Evolutionary conservation across 192 early-diverging fungal species (phyloP), one percentile per base, ranked within the genome.

Genomic region (Backusella macrospora): DNA sequence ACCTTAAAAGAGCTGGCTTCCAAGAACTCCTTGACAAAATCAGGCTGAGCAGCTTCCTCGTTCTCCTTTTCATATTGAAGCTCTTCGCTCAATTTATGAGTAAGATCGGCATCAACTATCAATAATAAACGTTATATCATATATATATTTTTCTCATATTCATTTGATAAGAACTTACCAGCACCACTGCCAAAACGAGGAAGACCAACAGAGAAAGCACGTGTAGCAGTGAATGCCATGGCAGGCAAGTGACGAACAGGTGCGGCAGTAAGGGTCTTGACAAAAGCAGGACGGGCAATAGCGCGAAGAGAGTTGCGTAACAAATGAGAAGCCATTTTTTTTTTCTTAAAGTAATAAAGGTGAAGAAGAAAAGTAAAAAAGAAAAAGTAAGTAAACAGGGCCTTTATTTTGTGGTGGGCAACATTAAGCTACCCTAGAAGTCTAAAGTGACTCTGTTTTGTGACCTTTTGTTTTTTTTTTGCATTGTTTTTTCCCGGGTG

Each of bases 1-100:
- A 82, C 83, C 78, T 89, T 86, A 80, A 90, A 91, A 3, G 83
- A 80, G 37, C 89, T 89, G 65, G 82, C 77, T 43, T 88, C 77
- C 68, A 87, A 72, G 78, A 96, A 97, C 44, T 87, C 84, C 76
- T 90, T 84, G 39, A 95, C 80, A 77, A 95, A 97, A 64, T 87
- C 84, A 45, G 92, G 89, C 48, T 82, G 81, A 23, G 72, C 83
- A 48, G 84, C 78, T 40, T 87, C 89, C 29, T 81, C 82, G 9
- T 85, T 86, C 75, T 85, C 82, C 68, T 85, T 83, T 81, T 96
- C 95, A 77, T 92, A 95, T 37, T 86, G 78, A 62, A 92, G 81
- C 80, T 97, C 95, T 39, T 92, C 87, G 59, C 76, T 73, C 63
- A 97, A 86, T 59, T 89, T 91, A 79, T 90, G 85, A 46, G 84